Evolutionary conservation across 345 rosid species (phyloP).

Genomic region (Gossypium anomalum): DNA sequence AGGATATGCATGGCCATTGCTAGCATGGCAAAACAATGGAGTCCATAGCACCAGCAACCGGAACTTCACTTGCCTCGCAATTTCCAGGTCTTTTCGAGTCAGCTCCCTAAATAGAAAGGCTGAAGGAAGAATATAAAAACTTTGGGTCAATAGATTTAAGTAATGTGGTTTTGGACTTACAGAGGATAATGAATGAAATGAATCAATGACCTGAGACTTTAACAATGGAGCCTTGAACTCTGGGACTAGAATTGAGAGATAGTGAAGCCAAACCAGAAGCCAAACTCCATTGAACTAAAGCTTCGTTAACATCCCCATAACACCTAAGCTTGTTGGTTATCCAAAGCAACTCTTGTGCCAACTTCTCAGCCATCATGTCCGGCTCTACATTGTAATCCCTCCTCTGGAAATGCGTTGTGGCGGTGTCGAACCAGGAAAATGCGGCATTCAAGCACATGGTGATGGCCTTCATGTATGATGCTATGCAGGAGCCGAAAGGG

Average conservation of each 20-base stretch:
- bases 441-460: constrained; percentile 33
- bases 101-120: constrained; percentile 55
- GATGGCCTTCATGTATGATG: constrained; percentile 47
- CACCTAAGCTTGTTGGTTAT: constrained; percentile 48
- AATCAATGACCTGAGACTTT: constrained; percentile 48
- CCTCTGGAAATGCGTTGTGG: constrained; percentile 20
- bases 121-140: constrained; percentile 12
- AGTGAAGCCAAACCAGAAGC: constrained; percentile 59
- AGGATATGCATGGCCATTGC: constrained; percentile 54
- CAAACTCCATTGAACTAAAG: constrained; percentile 63
- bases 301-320: constrained; percentile 55
- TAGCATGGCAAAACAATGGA: constrained; percentile 58
- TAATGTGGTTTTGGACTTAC: too few species aligned
- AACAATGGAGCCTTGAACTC: constrained; percentile 62
- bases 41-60: constrained; percentile 57
- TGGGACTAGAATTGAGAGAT: constrained; percentile 50
- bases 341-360: constrained; percentile 72
- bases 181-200: too few species aligned
- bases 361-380: constrained; percentile 52
- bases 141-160: background rate
- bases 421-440: constrained; percentile 28
- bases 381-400: constrained; percentile 28
- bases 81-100: constrained; percentile 24
- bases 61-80: constrained; percentile 50
- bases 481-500: constrained; percentile 49